phyloP scores from a whole-genome alignment of 495 filamentous ascomycete genomes.

The Aspergillus sclerotioniger region DNA sequence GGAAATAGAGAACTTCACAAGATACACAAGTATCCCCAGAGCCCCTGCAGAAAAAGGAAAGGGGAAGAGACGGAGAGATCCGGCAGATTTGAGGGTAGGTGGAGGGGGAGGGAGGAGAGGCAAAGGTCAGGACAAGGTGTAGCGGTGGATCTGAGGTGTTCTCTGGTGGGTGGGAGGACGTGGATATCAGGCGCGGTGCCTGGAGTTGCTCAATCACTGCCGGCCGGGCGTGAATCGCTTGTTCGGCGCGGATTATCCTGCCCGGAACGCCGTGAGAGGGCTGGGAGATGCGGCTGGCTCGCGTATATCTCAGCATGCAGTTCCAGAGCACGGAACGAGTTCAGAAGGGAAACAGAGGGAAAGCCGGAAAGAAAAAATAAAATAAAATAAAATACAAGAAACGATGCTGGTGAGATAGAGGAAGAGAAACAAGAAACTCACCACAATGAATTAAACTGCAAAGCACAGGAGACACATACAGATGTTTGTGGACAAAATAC shows the following conservation, averaged over 20 bases:
- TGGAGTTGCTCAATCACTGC: constrained; percentile 27
- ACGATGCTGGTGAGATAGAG: not conserved
- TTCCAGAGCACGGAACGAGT: constrained; percentile 10
- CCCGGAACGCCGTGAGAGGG: constrained; percentile 31
- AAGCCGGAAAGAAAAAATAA: constrained; percentile 7
- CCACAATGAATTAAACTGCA: not conserved
- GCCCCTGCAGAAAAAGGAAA: constrained; percentile 18
- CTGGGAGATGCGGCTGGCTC: constrained; percentile 37
- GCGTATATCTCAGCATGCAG: constrained; percentile 47
- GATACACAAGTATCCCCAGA: constrained; percentile 6
- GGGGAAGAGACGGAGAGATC: constrained; percentile 27
- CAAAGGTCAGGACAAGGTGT: constrained; percentile 28
- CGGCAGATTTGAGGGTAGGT: constrained; percentile 30
- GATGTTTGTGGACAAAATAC: not conserved
- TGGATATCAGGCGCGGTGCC: constrained; percentile 30
- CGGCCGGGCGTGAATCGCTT: constrained; percentile 44
- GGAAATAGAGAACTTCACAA: constrained; percentile 15
- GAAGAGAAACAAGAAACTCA: constrained; percentile 1
- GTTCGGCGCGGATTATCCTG: constrained; percentile 46
- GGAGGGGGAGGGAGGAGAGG: constrained; percentile 30
- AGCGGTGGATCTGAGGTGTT: constrained; percentile 26
- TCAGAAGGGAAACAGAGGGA: constrained; percentile 11
- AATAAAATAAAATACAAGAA: not conserved
- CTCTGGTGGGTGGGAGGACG: constrained; percentile 19
- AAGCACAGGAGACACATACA: not conserved